Evolutionary conservation across 208 protist genomes (phyloP).

Genomic region (Leishmania guyanensis): DNA sequence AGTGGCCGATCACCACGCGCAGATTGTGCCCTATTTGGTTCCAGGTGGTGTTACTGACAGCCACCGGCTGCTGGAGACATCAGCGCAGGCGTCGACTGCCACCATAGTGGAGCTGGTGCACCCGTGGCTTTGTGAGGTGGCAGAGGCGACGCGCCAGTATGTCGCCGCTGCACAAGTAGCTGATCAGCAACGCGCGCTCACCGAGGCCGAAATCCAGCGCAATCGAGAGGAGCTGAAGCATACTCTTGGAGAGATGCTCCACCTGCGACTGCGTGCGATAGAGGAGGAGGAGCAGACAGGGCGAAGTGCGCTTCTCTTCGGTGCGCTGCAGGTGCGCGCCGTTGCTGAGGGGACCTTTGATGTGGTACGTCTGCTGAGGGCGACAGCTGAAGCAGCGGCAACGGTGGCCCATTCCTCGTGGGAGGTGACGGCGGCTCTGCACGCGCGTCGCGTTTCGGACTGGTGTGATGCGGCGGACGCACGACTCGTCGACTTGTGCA

Average conservation of each 20-base stretch:
- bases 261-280: neutral
- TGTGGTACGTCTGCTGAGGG: neutral
- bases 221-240: neutral
- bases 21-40: neutral
- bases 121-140: neutral
- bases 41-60: neutral
- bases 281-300: slow-evolving; percentile 1
- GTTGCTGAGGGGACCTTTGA: neutral
- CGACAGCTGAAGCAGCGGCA: neutral
- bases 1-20: slow-evolving; percentile 1
- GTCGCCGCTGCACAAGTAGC: neutral
- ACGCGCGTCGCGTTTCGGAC: neutral
- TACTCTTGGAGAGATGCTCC: neutral
- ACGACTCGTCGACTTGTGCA: neutral
- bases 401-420: neutral
- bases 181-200: neutral
- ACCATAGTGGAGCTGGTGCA: neutral
- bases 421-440: neutral
- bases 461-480: slow-evolving; percentile 1
- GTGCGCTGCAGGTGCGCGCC: neutral
- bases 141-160: slow-evolving; percentile 1
- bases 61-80: neutral
- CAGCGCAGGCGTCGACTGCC: neutral
- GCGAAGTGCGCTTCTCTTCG: slow-evolving; percentile 4
- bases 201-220: neutral